A percentile compares a stretch with the other conserved stretches of the same genome.
phyloP scores from a whole-genome alignment of 2,329 filamentous ascomycete genomes.

The Colletotrichum coccodes region DNA sequence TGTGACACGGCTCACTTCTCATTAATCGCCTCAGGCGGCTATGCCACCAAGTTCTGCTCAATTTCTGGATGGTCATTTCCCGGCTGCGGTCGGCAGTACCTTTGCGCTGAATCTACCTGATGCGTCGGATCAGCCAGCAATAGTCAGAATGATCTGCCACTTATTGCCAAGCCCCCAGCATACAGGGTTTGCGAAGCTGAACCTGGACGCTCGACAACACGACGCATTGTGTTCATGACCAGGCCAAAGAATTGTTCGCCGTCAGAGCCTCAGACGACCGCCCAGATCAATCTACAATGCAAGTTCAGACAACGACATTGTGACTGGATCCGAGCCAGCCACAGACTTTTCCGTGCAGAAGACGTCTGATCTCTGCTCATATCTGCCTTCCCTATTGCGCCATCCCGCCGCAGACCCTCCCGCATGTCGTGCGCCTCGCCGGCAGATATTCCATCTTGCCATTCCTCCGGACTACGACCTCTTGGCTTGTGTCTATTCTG shows the following conservation, averaged over 20 bases:
- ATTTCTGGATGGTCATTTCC: neutral
- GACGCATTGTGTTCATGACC: neutral
- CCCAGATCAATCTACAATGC: neutral
- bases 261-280: neutral
- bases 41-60: neutral
- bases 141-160: neutral
- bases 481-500: neutral
- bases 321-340: neutral
- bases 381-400: neutral
- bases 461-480: neutral
- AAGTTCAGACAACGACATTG: neutral
- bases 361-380: neutral
- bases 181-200: neutral
- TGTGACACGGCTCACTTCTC: slow-evolving; percentile 29
- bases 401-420: neutral
- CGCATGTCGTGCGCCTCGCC: neutral
- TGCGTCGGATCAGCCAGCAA: neutral
- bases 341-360: neutral
- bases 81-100: neutral
- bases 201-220: neutral
- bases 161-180: neutral
- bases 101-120: neutral
- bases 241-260: neutral
- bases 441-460: neutral
- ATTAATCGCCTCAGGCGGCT: neutral